Base-by-base conservation (phyloP, 371 early-diverging fungal genomes). In the Apophysomyces sp. region DNA sequence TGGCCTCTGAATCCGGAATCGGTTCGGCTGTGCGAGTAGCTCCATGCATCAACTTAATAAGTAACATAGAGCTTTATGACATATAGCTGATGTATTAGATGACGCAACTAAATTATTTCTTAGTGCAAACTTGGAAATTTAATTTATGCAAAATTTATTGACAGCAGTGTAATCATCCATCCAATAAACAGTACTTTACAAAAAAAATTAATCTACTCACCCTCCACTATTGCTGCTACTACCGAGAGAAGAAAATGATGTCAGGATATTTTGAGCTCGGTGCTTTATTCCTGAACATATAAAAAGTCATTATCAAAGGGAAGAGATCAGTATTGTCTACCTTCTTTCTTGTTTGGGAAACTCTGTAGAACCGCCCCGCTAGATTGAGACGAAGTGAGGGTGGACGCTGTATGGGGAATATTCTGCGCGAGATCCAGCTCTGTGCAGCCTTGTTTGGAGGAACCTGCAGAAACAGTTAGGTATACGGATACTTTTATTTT, bases 401-500 rank as follows among this genome's bases (percentile, higher is more conserved):
- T 21, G n/a, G 24, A 7, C 21, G 49, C n/a, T 44, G 49, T 21
- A 44, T 44, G 13, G 16, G 44, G 58, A 26, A 36, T 8, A 12
- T n/a, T 29, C 29, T 58, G 67, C 39, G 61, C 49, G 67, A 78
- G 69, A 65, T 75, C 75, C 60, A 66, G 69, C 62, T 78, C 78
- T 53, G 78, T 72, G 15, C 63, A 69, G 65, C 75, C 71, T 32
- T 69, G 66, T 52, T 68, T 65, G 9, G 49, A 44, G 0, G 21
- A 44, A 21, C 9, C 49, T 44, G 21, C 41, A 41, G 41, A 41
- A 6, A 41, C 34, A 8, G 13, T 34, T 16, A 41, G 18, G n/a
- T n/a, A 12, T 15, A 41, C 7, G 34, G 34, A 41, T 12, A 18
- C n/a, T 7, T 13, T 15, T 44, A 21, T 9, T 3, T 44, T n/a